A percentile compares a stretch with the other conserved stretches of the same genome.
These are phyloP conservation scores for Pseudogymnoascus sp. DNA, from an alignment of 2,329 filamentous ascomycete genomes.

Conservation along the genomic window DNA sequence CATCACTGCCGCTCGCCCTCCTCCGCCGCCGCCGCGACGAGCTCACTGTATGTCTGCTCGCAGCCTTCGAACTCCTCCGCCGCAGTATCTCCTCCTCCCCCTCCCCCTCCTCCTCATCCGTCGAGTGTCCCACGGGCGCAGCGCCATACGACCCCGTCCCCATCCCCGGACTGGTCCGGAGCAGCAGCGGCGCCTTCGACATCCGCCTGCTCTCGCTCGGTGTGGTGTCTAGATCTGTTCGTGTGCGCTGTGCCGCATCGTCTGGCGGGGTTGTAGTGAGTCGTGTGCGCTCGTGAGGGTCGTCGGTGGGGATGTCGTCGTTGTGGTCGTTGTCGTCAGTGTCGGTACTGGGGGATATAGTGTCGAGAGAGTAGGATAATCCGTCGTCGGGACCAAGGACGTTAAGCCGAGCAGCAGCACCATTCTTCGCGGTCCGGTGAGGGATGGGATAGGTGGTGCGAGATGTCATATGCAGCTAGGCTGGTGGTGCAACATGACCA, in stretches of 20 bases:
- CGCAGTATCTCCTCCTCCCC: slow-evolving; percentile 18
- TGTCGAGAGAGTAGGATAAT: slow-evolving; percentile 9
- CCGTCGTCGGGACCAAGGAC: slow-evolving; percentile 11
- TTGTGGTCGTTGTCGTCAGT: neutral
- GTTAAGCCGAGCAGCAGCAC: neutral
- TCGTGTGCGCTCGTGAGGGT: neutral
- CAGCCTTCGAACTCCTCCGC: slow-evolving; percentile 22
- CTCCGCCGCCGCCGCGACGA: slow-evolving; percentile 5
- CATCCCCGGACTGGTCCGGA: slow-evolving; percentile 51
- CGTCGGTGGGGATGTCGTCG: neutral
- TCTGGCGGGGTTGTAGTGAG: neutral
- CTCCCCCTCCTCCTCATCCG: slow-evolving; percentile 28
- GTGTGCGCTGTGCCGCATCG: neutral
- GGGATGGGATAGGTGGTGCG: neutral
- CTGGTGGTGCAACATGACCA: neutral
- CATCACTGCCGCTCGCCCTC: neutral
- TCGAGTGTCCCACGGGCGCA: slow-evolving; percentile 38
- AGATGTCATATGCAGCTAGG: slow-evolving; percentile 3
- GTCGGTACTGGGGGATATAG: slow-evolving; percentile 11
- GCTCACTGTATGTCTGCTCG: slow-evolving; percentile 21
- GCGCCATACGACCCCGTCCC: slow-evolving; percentile 55
- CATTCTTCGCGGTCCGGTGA: neutral
- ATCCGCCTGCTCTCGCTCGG: slow-evolving; percentile 22
- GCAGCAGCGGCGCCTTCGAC: slow-evolving; percentile 46
- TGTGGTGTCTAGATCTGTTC: neutral